Percentiles rank a stretch among this genome's conserved stretches.
Conservation (phyloP, 208 protist species). For the Trypanosoma melophagium region DNA sequence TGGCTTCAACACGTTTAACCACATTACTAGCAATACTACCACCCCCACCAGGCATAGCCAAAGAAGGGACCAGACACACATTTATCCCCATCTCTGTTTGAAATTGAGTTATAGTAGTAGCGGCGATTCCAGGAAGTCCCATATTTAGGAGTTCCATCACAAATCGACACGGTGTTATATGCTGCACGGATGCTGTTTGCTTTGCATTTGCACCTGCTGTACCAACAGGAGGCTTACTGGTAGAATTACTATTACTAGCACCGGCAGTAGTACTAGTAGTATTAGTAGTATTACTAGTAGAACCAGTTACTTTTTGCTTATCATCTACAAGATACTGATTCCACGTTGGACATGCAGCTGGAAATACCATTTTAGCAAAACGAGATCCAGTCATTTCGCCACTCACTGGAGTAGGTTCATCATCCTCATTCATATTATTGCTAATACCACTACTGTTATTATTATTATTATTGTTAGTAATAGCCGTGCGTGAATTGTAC, state of each 20-base stretch:
- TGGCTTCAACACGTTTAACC: conserved; percentile 9
- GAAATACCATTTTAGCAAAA: conserved; percentile 53
- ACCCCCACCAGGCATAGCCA: conserved; percentile 28
- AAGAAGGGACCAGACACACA: conserved; percentile 60
- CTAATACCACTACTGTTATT: not conserved
- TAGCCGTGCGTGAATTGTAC: not conserved
- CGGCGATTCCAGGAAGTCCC: conserved; percentile 41
- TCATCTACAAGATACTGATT: conserved; percentile 30
- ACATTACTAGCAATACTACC: conserved; percentile 16
- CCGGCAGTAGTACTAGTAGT: not conserved
- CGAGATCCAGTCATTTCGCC: conserved; percentile 58
- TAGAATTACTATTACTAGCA: too few relatives aligned
- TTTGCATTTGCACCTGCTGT: conserved; percentile 1
- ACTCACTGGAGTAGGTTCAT: conserved; percentile 30
- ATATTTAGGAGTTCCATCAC: conserved; percentile 54
- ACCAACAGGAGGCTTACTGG: not conserved
- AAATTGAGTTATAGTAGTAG: conserved; percentile 37
- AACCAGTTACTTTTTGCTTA: not conserved
- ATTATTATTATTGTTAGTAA: not conserved
- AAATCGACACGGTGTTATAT: conserved; percentile 51
- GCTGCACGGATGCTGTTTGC: conserved; percentile 1
- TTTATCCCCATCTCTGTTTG: conserved; percentile 32
- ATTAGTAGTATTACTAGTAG: conserved; percentile 5
- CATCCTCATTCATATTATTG: conserved; percentile 12
- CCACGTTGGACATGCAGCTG: conserved; percentile 43